Evolutionary conservation across 768 basidiomycete species (phyloP).

Genomic region (Gautieria morchelliformis): DNA sequence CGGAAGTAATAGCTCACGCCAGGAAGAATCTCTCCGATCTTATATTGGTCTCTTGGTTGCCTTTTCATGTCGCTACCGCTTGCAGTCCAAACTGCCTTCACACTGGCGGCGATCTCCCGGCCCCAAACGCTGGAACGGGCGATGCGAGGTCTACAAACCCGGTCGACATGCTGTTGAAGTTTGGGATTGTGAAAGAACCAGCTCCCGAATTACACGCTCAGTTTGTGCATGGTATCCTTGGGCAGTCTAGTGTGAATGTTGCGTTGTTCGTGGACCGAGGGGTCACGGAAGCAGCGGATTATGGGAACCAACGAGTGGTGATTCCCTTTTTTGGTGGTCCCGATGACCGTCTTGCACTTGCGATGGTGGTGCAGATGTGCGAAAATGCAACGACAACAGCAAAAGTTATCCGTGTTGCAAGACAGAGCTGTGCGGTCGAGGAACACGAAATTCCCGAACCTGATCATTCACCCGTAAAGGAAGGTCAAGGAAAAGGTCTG

Average conservation of each 20-base stretch:
- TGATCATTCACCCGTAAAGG: not conserved
- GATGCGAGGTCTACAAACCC: slow-evolving; percentile 39
- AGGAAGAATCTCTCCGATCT: slow-evolving; percentile 51
- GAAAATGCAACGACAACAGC: slow-evolving; percentile 57
- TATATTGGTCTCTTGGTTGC: slow-evolving; percentile 77
- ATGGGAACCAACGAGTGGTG: slow-evolving; percentile 53
- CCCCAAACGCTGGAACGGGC: slow-evolving; percentile 12
- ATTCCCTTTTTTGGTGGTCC: slow-evolving; percentile 92
- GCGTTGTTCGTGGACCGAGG: slow-evolving; percentile 74
- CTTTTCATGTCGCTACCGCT: slow-evolving; percentile 22
- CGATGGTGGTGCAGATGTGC: slow-evolving; percentile 79
- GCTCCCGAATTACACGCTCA: slow-evolving; percentile 60
- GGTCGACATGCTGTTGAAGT: slow-evolving; percentile 59
- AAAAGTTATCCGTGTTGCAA: slow-evolving; percentile 61
- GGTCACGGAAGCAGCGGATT: slow-evolving; percentile 19
- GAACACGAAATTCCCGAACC: not conserved
- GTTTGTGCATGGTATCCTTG: slow-evolving; percentile 76
- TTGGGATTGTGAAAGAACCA: slow-evolving; percentile 27
- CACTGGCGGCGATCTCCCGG: not conserved
- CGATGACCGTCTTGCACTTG: slow-evolving; percentile 81
- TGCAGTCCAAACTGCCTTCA: slow-evolving; percentile 8
- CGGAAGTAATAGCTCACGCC: slow-evolving; percentile 62
- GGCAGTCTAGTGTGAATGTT: slow-evolving; percentile 60
- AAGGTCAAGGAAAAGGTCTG: not conserved
- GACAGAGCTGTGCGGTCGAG: slow-evolving; percentile 27